Conservation (phyloP, 169 alveolate genomes). For the Eimeria praecox region DNA sequence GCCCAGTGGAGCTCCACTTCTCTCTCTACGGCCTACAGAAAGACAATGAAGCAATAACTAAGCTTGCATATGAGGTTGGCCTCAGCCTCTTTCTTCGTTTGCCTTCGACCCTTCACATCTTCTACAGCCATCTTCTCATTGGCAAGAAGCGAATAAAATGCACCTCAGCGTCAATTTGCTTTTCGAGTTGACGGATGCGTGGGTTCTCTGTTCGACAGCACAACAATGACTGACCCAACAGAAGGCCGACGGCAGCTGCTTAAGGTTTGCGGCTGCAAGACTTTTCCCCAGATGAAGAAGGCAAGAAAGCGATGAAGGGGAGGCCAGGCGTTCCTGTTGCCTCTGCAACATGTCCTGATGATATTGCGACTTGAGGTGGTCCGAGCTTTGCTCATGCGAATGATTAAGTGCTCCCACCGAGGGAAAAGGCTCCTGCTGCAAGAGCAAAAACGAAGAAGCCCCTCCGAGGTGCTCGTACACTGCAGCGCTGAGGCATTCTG, state of each 20-base stretch:
- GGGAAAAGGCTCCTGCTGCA: slow-evolving; percentile 30
- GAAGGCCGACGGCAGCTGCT: not conserved
- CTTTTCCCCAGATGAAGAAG: slow-evolving; percentile 60
- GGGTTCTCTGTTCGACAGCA: not conserved
- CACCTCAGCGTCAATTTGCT: not conserved
- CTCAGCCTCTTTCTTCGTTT: not conserved
- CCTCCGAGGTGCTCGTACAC: slow-evolving; percentile 72
- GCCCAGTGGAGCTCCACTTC: slow-evolving; percentile 71
- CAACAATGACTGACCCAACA: slow-evolving; percentile 23
- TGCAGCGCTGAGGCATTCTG: slow-evolving; percentile 65
- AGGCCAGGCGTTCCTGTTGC: slow-evolving; percentile 20
- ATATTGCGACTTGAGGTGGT: not conserved
- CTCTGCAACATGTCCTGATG: slow-evolving; percentile 13
- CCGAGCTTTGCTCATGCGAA: not conserved
- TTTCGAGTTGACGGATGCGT: not conserved
- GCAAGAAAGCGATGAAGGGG: slow-evolving; percentile 36
- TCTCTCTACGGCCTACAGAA: slow-evolving; percentile 38
- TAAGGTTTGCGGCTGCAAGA: slow-evolving; percentile 37
- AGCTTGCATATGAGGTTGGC: not conserved
- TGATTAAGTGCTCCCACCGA: not conserved
- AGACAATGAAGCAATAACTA: not conserved
- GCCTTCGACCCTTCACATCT: not conserved
- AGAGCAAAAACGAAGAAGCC: slow-evolving; percentile 29
- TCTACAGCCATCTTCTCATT: not conserved
- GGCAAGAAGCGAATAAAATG: not conserved